Conservation (phyloP, 2,329 filamentous ascomycete genomes). For the Alternaria sp. region DNA sequence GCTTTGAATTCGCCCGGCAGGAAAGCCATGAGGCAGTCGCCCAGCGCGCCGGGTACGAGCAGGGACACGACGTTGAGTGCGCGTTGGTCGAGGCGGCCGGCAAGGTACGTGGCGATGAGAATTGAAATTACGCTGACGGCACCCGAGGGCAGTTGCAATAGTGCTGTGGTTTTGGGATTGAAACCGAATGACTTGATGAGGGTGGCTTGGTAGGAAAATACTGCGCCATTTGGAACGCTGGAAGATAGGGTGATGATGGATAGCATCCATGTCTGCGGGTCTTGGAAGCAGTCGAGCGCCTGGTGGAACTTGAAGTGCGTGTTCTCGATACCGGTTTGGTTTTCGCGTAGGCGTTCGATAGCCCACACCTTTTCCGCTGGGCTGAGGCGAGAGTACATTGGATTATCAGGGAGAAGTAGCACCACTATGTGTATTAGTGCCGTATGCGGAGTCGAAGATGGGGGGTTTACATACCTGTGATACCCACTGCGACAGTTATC, state of each 20-base stretch:
- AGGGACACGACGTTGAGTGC: conserved; percentile 30
- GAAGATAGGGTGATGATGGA: conserved; percentile 45
- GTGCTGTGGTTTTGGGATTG: conserved; percentile 41
- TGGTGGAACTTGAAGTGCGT: conserved; percentile 58
- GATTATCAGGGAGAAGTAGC: conserved; percentile 63
- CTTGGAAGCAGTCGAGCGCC: conserved; percentile 56
- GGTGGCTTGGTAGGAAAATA: conserved; percentile 44
- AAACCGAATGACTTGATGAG: conserved; percentile 51
- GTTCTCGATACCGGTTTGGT: conserved; percentile 62
- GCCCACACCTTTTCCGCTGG: conserved; percentile 37
- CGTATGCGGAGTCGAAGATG: rapidly evolving
- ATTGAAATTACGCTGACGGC: conserved; percentile 35
- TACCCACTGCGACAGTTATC: conserved; percentile 45
- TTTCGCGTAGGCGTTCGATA: conserved; percentile 55
- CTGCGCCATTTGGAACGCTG: conserved; percentile 51
- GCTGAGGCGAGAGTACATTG: conserved; percentile 36
- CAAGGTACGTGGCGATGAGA: conserved; percentile 35
- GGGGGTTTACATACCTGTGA: conserved; percentile 24
- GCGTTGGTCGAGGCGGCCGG: conserved; percentile 36
- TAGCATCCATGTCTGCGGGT: conserved; percentile 53
- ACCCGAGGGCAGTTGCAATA: conserved; percentile 43
- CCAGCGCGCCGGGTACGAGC: conserved; percentile 32
- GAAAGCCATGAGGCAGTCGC: conserved; percentile 36
- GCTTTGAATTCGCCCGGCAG: conserved; percentile 25
- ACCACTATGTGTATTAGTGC: conserved; percentile 50